These are phyloP conservation scores for Orbilia blumenaviensis DNA, from an alignment of 2,329 filamentous ascomycete genomes.

Conservation along the genomic window DNA sequence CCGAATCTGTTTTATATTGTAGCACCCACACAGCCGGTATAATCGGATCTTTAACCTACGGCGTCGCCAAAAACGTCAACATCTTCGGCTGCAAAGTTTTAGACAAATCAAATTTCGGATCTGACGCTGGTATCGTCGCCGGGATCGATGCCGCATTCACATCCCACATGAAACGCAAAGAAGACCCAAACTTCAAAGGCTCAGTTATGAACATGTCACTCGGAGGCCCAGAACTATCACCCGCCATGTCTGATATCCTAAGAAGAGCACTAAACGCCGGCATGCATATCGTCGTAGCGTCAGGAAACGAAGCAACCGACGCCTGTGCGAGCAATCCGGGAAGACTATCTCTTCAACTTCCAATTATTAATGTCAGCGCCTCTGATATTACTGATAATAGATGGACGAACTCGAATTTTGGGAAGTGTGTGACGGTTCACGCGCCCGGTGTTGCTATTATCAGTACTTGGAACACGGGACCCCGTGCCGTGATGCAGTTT, in stretches of 20 bases:
- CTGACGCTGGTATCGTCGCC: constrained; percentile 61
- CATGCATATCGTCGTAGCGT: constrained; percentile 62
- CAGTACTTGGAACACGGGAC: constrained; percentile 65
- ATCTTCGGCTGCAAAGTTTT: constrained; percentile 65
- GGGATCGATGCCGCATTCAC: constrained; percentile 62
- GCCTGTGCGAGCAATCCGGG: constrained; percentile 59
- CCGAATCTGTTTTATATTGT: constrained; percentile 56
- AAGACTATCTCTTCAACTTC: constrained; percentile 60
- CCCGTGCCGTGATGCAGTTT: constrained; percentile 64
- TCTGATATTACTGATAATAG: constrained; percentile 59
- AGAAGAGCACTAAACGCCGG: constrained; percentile 63
- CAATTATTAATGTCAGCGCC: constrained; percentile 62
- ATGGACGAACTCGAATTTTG: constrained; percentile 63
- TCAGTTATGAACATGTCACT: constrained; percentile 69
- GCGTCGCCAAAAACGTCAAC: constrained; percentile 64
- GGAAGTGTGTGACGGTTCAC: constrained; percentile 67
- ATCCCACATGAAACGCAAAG: constrained; percentile 62
- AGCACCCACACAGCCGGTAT: constrained; percentile 57
- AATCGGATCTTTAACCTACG: constrained; percentile 60
- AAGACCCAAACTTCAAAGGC: constrained; percentile 59
- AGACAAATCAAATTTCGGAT: constrained; percentile 58
- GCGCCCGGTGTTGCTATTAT: constrained; percentile 69
- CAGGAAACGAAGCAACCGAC: constrained; percentile 60
- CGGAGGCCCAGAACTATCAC: constrained; percentile 63
- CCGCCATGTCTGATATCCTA: constrained; percentile 66